Evolutionary conservation across 345 rosid species (phyloP).

Genomic region (Eucalyptus decipiens): DNA sequence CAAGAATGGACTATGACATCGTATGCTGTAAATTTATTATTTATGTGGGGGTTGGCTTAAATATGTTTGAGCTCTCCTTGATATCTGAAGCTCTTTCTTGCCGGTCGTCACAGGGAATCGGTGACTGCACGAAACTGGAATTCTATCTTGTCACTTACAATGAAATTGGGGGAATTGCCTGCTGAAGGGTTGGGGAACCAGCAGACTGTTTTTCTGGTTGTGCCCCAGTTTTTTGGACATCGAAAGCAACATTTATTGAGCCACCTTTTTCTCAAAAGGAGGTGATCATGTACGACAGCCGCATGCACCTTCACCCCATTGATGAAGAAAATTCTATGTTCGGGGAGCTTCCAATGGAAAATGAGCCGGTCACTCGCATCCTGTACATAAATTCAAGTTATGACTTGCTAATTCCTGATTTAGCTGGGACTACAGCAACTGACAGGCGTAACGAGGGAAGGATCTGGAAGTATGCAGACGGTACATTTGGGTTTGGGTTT

Average conservation of each 20-base stretch:
- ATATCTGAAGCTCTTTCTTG: not conserved
- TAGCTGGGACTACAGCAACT: not conserved
- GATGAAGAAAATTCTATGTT: no score
- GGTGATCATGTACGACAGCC: conserved; percentile 21
- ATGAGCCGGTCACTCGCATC: no score
- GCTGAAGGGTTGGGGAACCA: conserved; percentile 55
- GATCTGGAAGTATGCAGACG: conserved; percentile 68
- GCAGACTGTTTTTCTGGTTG: conserved; percentile 21
- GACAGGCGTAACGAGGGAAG: conserved; percentile 49
- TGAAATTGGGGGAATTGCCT: conserved; percentile 58
- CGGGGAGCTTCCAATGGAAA: no score
- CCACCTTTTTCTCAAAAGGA: conserved; percentile 49
- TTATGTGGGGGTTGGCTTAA: not conserved
- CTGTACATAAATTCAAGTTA: no score
- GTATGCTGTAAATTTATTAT: not conserved
- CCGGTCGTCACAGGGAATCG: conserved; percentile 46
- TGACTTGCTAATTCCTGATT: no score
- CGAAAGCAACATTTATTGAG: conserved; percentile 18
- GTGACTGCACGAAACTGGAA: conserved; percentile 49
- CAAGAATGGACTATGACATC: not conserved
- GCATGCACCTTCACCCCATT: no score
- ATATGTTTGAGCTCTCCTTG: not conserved
- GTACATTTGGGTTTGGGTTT: conserved; percentile 81
- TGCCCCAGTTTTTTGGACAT: conserved; percentile 69
- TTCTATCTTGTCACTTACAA: conserved; percentile 64